These are phyloP conservation scores for Backusella australiensis DNA, from an alignment of 192 early-diverging fungal genomes.

Conservation along the genomic window DNA sequence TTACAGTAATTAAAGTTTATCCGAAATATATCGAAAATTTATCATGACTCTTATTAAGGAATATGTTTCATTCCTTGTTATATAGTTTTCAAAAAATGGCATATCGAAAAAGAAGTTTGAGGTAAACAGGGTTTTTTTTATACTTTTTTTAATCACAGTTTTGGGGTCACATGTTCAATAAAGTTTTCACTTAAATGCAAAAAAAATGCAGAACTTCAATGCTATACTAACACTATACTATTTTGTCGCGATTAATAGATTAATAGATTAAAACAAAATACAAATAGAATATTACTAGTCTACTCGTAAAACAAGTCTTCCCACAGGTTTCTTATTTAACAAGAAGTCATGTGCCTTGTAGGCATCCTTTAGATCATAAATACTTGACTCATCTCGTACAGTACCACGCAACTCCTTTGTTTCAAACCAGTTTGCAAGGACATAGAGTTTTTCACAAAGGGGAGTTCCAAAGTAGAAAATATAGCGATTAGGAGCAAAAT, in stretches of 20 bases:
- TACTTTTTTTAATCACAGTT: too few species aligned
- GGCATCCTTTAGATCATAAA: constrained; percentile 28
- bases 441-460: background rate
- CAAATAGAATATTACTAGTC: background rate
- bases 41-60: too few species aligned
- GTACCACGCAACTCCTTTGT: background rate
- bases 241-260: background rate
- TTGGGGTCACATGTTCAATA: too few species aligned
- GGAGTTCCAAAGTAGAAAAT: background rate
- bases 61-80: too few species aligned
- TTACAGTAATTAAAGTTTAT: too few species aligned
- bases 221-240: too few species aligned
- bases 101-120: too few species aligned
- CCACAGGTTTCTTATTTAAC: background rate
- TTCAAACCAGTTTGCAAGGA: background rate
- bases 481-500: background rate
- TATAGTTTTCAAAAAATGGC: too few species aligned
- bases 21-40: too few species aligned
- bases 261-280: background rate
- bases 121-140: too few species aligned
- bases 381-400: background rate
- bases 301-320: background rate
- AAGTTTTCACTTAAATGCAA: too few species aligned
- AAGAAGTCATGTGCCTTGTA: constrained; percentile 18
- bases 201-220: too few species aligned